A percentile compares a stretch with the other conserved stretches of the same genome.
These are phyloP conservation scores for Lepraria neglecta DNA, from an alignment of 495 filamentous ascomycete genomes.

Conservation along the genomic window DNA sequence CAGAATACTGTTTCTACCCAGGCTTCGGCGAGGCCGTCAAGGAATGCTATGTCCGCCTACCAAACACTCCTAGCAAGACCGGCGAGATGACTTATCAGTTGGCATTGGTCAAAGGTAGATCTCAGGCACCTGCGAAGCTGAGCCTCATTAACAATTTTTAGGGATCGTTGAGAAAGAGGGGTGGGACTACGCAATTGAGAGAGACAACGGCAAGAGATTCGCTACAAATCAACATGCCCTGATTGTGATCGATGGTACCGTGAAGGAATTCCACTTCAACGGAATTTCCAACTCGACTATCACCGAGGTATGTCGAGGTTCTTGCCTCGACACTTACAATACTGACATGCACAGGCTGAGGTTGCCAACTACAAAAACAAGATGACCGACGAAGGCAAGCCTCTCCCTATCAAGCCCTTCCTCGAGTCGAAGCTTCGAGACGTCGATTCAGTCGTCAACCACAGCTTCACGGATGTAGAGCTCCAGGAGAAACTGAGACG, in stretches of 20 bases:
- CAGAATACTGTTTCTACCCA: constrained; percentile 82
- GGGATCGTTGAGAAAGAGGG: constrained; percentile 60
- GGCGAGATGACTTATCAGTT: constrained; percentile 74
- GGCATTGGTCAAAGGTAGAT: constrained; percentile 73
- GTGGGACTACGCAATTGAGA: constrained; percentile 71
- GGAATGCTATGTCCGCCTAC: constrained; percentile 72
- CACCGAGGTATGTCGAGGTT: constrained; percentile 17
- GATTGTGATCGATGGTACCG: constrained; percentile 67
- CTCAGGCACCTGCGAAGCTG: neutral
- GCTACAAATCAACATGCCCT: constrained; percentile 69
- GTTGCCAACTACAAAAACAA: constrained; percentile 76
- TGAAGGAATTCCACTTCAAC: constrained; percentile 75
- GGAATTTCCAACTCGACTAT: constrained; percentile 30
- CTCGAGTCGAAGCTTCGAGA: constrained; percentile 67
- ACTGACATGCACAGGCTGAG: constrained; percentile 54
- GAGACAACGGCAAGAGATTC: constrained; percentile 60
- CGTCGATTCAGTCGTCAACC: constrained; percentile 72
- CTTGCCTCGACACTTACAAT: neutral
- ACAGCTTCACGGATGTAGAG: constrained; percentile 71
- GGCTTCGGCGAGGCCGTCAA: constrained; percentile 74
- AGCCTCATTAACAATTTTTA: constrained; percentile 39
- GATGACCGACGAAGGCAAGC: constrained; percentile 61
- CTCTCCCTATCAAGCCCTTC: constrained; percentile 60
- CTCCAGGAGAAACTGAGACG: constrained; percentile 68
- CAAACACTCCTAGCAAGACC: constrained; percentile 58